phyloP scores from a whole-genome alignment of 2,329 filamentous ascomycete species.

The Cladosporium oxysporum region DNA sequence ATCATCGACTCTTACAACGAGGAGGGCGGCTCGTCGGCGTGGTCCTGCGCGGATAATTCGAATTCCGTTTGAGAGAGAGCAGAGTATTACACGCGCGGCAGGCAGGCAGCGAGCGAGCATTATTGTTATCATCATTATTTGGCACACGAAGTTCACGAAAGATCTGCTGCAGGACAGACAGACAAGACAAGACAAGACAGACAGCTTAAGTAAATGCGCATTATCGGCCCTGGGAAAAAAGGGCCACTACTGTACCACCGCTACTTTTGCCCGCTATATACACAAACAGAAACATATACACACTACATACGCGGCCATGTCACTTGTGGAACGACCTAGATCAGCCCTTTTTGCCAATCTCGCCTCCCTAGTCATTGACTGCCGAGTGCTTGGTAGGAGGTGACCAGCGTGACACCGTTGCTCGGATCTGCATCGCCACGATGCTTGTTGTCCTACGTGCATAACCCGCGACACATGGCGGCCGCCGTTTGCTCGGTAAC shows the following conservation, averaged over 20 bases:
- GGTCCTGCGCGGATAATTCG: conserved; percentile 50
- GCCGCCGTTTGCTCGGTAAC: background rate
- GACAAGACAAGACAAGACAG: background rate
- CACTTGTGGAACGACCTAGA: background rate
- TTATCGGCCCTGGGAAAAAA: background rate
- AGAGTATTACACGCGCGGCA: background rate
- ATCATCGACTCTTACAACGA: conserved; percentile 42
- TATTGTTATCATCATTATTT: background rate
- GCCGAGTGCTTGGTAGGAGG: background rate
- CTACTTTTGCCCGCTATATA: background rate
- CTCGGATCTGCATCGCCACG: conserved; percentile 5
- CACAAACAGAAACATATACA: background rate
- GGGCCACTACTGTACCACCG: background rate
- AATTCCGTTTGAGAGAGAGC: conserved; percentile 19
- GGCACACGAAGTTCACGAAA: background rate
- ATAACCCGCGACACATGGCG: conserved; percentile 1
- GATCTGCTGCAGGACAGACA: conserved; percentile 12
- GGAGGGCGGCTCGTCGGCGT: conserved; percentile 41
- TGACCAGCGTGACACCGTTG: background rate
- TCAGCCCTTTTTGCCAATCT: background rate
- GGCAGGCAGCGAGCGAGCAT: background rate
- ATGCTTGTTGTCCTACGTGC: background rate
- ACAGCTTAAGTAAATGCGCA: background rate
- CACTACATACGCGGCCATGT: background rate
- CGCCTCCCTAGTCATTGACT: conserved; percentile 9